Conservation (phyloP, 164 flowering plant genomes). For the Nymphaea thermarum region DNA sequence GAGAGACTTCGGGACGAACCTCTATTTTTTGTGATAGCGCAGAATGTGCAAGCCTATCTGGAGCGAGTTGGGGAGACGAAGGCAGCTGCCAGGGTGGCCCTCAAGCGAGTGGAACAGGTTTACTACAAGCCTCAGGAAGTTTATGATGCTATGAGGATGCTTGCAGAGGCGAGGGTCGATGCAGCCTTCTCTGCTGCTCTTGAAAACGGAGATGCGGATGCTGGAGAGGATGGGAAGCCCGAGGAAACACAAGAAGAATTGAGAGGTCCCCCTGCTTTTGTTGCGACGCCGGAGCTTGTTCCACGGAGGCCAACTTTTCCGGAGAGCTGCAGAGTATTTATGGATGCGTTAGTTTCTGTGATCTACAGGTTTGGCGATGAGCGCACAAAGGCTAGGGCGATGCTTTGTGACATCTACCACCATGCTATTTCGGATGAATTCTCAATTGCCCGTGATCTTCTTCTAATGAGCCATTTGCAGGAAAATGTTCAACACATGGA, state of each 20-base stretch:
- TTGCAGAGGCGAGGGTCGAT: slow-evolving; percentile 39
- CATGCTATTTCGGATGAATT: slow-evolving; percentile 86
- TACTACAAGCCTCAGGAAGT: slow-evolving; percentile 94
- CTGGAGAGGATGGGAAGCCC: slow-evolving; percentile 8
- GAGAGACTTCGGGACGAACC: slow-evolving; percentile 93
- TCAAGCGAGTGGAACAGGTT: slow-evolving; percentile 66
- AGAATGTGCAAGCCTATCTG: slow-evolving; percentile 72
- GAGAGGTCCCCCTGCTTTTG: slow-evolving; percentile 59
- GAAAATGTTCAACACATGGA: slow-evolving; percentile 84
- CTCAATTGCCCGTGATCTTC: slow-evolving; percentile 61
- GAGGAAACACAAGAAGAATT: slow-evolving; percentile 46
- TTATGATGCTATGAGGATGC: slow-evolving; percentile 86
- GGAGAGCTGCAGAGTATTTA: slow-evolving; percentile 57
- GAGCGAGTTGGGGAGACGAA: slow-evolving; percentile 54
- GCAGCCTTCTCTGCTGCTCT: slow-evolving; percentile 8
- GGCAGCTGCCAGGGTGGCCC: slow-evolving; percentile 81
- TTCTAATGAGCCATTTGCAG: slow-evolving; percentile 94
- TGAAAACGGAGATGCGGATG: slow-evolving; percentile 27
- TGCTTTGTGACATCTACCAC: slow-evolving; percentile 95
- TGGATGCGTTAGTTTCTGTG: slow-evolving; percentile 72
- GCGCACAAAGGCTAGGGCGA: slow-evolving; percentile 91
- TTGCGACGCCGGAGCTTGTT: slow-evolving; percentile 65
- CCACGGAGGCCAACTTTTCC: slow-evolving; percentile 78
- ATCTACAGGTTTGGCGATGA: slow-evolving; percentile 91
- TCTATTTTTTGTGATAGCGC: slow-evolving; percentile 63